A percentile compares a stretch with the other conserved stretches of the same genome.
Evolutionary conservation across 345 rosid species (phyloP).

Genomic region (Populus alba): DNA sequence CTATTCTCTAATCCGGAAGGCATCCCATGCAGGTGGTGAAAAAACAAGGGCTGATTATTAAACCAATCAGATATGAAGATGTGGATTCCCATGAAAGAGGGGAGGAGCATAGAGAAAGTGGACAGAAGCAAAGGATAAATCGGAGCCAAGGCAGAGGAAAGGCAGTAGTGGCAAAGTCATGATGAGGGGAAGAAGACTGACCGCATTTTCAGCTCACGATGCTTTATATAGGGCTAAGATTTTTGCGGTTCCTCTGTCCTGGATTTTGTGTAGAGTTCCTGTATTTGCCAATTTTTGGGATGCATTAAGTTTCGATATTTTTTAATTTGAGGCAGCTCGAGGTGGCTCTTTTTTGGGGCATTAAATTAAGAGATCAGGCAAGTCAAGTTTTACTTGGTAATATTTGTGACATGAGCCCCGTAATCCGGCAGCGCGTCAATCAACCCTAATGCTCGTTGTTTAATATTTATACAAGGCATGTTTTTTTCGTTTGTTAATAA

Average conservation of each 20-base stretch:
- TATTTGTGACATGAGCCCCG: neutral
- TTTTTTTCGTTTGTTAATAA: no score
- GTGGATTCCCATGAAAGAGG: slow-evolving; percentile 56
- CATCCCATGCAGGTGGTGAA: slow-evolving; percentile 60
- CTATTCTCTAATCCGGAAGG: neutral
- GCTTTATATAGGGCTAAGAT: neutral
- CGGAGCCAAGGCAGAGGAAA: neutral
- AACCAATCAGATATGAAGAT: slow-evolving; percentile 72
- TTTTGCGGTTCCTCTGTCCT: neutral
- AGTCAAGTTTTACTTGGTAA: neutral
- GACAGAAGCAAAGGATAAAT: slow-evolving; percentile 21
- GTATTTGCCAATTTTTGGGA: neutral
- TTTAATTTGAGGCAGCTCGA: neutral
- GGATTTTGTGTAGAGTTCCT: neutral
- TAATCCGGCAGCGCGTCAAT: neutral
- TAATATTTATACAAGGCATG: no score
- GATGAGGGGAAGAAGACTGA: neutral
- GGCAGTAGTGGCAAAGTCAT: slow-evolving; percentile 16
- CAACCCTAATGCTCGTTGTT: neutral
- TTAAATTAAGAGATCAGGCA: neutral
- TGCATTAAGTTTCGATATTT: neutral
- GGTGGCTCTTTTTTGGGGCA: neutral
- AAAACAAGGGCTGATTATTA: slow-evolving; percentile 67
- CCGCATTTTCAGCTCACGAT: neutral
- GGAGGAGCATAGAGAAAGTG: slow-evolving; percentile 31